Evolutionary conservation across 495 filamentous ascomycete genomes (phyloP), one percentile per base, ranked within the genome.

Genomic region (Aspergillus conjunctus): DNA sequence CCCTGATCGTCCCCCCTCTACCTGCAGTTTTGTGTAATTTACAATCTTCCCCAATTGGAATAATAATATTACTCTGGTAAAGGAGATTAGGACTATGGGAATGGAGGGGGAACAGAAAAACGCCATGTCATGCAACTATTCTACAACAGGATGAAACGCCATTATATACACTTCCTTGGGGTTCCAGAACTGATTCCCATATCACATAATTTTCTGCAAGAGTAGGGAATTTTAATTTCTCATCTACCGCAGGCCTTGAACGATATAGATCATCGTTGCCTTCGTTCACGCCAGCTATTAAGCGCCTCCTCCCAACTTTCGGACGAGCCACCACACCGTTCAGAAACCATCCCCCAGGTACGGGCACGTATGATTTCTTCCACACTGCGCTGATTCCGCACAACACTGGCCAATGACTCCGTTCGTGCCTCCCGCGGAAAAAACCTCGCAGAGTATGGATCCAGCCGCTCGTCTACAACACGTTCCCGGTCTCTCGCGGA

Each of bases 361-460:
- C 92, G 81, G 30, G 83, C 77, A 60, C 95, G 83, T 53, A 98
- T 86, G 44, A 98, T 97, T 37, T 85, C 83, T 72, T 98, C 94
- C 20, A 98, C 90, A 15, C 84, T 85, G 62, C 88, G 82, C 76
- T 98, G 93, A 72, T 91, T 92, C 62, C 93, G 83, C 33, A 98
- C 73, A 48, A 96, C 60, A 33, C 75, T 81, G 11, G 92, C 92
- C 50, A 98, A 70, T 43, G 83, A 83, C 75, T 98, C 91, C 1
- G 93, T 95, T 58, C 93, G 80, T 46, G 90, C 81, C 73, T 98
- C 92, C 46, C 83, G 79, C 0, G 93, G 92, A 61, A 92, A 93
- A 67, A 88, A 96, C 30, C 93, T 80, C 21, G 79, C 91, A 18
- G 88, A 92, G 67, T 98, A 98, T 17, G 94, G 94, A 74, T 98